Base-by-base conservation (phyloP, 371 early-diverging fungal species). In the Sporodiniella umbellata region DNA sequence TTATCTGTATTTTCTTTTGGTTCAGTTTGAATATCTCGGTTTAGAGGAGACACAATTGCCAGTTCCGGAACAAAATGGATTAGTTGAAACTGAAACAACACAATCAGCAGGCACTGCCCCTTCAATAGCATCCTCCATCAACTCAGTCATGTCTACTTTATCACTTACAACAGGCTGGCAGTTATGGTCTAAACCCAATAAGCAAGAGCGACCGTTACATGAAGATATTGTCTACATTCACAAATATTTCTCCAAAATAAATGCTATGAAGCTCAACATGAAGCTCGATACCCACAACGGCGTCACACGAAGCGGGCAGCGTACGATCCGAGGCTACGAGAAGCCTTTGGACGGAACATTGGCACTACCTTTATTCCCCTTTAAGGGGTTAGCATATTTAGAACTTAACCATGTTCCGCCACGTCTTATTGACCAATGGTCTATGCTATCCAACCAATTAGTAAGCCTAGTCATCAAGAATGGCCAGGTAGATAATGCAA, bases 111-210 rank as follows among this genome's bases (percentile, higher is more conserved):
- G 64, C 4, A 68, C 64, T 39, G 68, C 75, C 12, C 69, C 68
- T 21, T 83, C 83, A 7, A 74, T 83, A 45, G 67, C 72, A 19
- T 80, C 80, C 0, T 81, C 84, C 0, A 73, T 79, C 1, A 78
- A 81, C 17, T 75, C 75, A 1, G 64, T 66, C 33, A 71, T 80
- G 52, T 85, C 85, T 2, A 80, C 80, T 0, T 46, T 85, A 14
- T 83, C 85, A 0, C 50, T 85, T 1, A 69, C 78, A n/a, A 75
- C 80, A 1, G 80, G 82, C 5, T 85, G 85, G 85, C 76, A 78
- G 35, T 69, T 78, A 26, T 85, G 85, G 85, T 68, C 66, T n/a
- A 53, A 56, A n/a, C 50, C 57, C 4, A 42, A 38, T 24, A 54
- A 58, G 15, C 52, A 54, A 44, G 56, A 46, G 2, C 30, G 59